Evolutionary conservation across 106 monocot species (phyloP), one percentile per base, ranked within the genome.

Genomic region (Vanilla planifolia): DNA sequence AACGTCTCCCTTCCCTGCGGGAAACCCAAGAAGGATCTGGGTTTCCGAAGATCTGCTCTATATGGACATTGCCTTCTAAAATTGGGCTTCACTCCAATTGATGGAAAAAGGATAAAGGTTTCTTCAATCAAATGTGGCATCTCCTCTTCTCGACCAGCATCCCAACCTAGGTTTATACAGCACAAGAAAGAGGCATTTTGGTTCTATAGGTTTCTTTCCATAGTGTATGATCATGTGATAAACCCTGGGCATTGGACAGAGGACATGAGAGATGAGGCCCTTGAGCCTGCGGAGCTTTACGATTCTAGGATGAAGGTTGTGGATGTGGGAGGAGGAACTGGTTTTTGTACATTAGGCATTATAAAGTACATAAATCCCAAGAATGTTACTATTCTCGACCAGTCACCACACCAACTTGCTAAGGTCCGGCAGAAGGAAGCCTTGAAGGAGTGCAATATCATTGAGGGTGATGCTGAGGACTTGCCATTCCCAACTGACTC

Each of bases 121-220:
- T 24, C 43, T 1, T 17, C 51, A 27, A 16, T 64, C 9, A 71
- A 57, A 11, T 85, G 90, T 59, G 82, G 79, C 62, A 11, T 75
- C 42, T 79, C 85, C 25, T 75, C 80, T 56, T 82, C 89, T 0
- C 66, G 95, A 53, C 80, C 95, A 0, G 71, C 83, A 0, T 79
- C 71, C 4, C 83, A 86, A 70, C 95, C 86, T 14, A 79, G 95
- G 59, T 90, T 96, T 74, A 90, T 96, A 5, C 95, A 96, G 79
- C 94, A 95, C 89, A 95, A 95, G 70, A 78, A 89, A 53, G 89
- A 90, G 74, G 95, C 95, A 0, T 96, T 90, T 40, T 96, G 95
- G 95, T 96, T 96, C 76, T 96, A 96, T 48, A 77, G 90, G 9
- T 96, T 96, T 66, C 76, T 96, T 7, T 96, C 95, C 43, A 79